phyloP scores from a whole-genome alignment of 495 filamentous ascomycete species.

The Hypoxylon trugodes region DNA sequence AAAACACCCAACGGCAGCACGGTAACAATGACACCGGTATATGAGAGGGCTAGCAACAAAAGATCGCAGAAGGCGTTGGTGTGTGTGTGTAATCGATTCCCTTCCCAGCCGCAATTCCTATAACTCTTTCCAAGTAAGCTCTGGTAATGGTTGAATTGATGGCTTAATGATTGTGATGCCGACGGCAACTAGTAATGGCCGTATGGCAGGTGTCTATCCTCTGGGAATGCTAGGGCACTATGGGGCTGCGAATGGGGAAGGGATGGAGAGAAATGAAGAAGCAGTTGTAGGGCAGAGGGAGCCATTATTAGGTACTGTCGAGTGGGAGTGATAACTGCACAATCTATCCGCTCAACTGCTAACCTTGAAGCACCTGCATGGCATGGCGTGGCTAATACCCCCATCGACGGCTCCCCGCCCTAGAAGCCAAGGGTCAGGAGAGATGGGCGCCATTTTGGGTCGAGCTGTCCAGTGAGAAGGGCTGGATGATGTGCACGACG shows the following conservation, averaged over 20 bases:
- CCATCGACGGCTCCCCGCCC: conserved; percentile 37
- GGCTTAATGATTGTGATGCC: background rate
- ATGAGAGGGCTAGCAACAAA: background rate
- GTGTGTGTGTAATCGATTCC: too few species aligned
- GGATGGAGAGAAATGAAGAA: conserved; percentile 11
- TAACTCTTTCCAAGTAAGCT: too few species aligned
- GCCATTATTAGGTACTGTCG: conserved; percentile 36
- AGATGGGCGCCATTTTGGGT: conserved; percentile 41
- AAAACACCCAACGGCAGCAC: too few species aligned
- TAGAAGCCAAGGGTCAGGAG: conserved; percentile 31
- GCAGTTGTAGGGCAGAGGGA: conserved; percentile 30
- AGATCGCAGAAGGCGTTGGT: background rate
- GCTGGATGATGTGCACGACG: conserved; percentile 43
- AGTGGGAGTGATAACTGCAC: conserved; percentile 17
- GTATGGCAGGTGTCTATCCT: conserved; percentile 5
- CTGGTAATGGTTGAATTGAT: too few species aligned
- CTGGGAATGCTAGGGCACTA: background rate
- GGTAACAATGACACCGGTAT: too few species aligned
- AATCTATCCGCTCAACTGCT: conserved; percentile 3
- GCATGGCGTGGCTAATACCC: conserved; percentile 28
- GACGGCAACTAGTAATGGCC: background rate
- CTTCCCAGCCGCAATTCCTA: too few species aligned
- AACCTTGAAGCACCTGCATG: conserved; percentile 34
- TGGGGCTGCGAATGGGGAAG: conserved; percentile 5
- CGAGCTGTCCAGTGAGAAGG: conserved; percentile 41